Conservation (phyloP, 306 rosid genomes). For the Cicer bijugum region DNA sequence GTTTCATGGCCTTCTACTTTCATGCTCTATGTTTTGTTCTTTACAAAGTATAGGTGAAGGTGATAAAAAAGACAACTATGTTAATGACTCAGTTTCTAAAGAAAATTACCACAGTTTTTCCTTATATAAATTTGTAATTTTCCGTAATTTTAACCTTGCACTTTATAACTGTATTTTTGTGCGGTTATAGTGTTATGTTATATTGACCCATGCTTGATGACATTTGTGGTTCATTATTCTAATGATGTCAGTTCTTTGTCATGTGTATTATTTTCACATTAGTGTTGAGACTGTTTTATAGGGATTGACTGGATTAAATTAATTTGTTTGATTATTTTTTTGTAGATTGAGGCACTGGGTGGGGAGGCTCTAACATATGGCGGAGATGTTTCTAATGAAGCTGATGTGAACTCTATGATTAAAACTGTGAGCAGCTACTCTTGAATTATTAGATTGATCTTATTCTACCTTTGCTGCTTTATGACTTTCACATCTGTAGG, state of each 20-base stretch:
- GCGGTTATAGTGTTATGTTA: slow-evolving; percentile 12
- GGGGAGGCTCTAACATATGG: slow-evolving; percentile 88
- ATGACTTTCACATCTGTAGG: slow-evolving; percentile 63
- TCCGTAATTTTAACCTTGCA: not conserved
- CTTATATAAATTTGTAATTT: slow-evolving; percentile 7
- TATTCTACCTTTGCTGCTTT: slow-evolving; percentile 46
- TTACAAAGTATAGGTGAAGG: slow-evolving; percentile 24
- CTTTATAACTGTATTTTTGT: slow-evolving; percentile 3
- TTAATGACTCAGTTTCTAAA: not conserved
- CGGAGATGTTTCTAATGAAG: slow-evolving; percentile 92
- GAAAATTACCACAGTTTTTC: not conserved
- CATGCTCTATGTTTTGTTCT: slow-evolving; percentile 17
- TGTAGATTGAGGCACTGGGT: slow-evolving; percentile 78
- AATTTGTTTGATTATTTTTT: slow-evolving; percentile 41
- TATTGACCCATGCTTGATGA: slow-evolving; percentile 29
- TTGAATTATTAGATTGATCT: slow-evolving; percentile 42
- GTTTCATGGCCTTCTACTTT: not conserved
- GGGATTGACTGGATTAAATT: slow-evolving; percentile 25
- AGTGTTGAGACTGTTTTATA: not conserved
- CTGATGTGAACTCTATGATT: slow-evolving; percentile 83
- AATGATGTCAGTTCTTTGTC: slow-evolving; percentile 10
- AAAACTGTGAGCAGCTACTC: slow-evolving; percentile 68
- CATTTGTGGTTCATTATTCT: slow-evolving; percentile 14
- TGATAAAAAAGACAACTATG: slow-evolving; percentile 23
- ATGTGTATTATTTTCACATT: slow-evolving; percentile 10